Evolutionary conservation across 495 filamentous ascomycete genomes (phyloP).

Genomic region (Aspergillus indologenus): DNA sequence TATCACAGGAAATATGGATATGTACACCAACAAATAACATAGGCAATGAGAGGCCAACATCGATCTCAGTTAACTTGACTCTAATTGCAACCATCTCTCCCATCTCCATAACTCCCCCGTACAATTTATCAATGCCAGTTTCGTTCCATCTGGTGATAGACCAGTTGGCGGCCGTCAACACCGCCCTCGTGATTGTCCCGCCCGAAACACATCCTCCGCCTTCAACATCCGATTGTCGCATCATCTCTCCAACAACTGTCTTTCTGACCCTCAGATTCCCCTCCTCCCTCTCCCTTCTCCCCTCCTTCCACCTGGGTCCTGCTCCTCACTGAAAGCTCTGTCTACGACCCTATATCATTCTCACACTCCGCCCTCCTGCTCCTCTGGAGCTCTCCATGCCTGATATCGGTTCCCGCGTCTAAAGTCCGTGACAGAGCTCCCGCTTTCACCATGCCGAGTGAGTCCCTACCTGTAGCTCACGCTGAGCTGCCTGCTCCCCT

Average conservation of each 20-base stretch:
- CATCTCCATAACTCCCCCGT: not conserved
- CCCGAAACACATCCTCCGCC: not conserved
- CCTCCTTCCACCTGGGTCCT: slow-evolving; percentile 3
- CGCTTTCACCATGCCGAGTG: slow-evolving; percentile 44
- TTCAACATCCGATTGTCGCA: not conserved
- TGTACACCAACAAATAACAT: too few relatives aligned
- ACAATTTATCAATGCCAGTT: not conserved
- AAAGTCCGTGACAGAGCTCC: slow-evolving; percentile 26
- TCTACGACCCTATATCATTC: not conserved
- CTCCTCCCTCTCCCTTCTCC: slow-evolving; percentile 6
- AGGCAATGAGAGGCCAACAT: too few relatives aligned
- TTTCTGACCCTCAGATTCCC: slow-evolving; percentile 16
- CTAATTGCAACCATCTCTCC: too few relatives aligned
- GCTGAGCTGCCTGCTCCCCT: slow-evolving; percentile 7
- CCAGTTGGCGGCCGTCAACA: not conserved
- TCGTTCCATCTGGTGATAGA: not conserved
- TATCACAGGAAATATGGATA: too few relatives aligned
- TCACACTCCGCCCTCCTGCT: slow-evolving; percentile 7
- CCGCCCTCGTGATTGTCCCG: not conserved
- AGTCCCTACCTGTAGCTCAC: slow-evolving; percentile 10
- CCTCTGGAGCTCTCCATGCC: slow-evolving; percentile 26
- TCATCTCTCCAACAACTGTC: slow-evolving; percentile 19
- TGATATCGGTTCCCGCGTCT: slow-evolving; percentile 30
- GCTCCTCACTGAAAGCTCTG: slow-evolving; percentile 1
- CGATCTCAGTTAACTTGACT: too few relatives aligned